Evolutionary conservation across 768 basidiomycete species (phyloP), one percentile per base, ranked within the genome.

Genomic region (Pleurotus giganteus): DNA sequence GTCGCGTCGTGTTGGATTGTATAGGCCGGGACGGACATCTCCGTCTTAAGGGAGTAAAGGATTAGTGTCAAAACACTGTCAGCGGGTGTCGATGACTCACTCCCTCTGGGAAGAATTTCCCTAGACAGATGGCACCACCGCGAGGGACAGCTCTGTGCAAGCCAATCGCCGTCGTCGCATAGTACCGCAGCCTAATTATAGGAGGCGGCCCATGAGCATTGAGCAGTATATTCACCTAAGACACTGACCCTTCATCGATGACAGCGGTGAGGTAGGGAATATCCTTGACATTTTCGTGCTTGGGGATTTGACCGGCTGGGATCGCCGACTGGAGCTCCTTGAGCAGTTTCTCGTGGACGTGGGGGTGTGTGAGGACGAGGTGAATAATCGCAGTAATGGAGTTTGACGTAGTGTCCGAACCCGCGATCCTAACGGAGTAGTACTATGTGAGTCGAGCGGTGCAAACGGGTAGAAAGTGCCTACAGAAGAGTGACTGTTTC

Each of bases 161-260:
- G 3, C 72, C 74, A 24, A 74, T 69, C 2, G 71, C 71, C 17
- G 66, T 69, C 21, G 71, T 71, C 7, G 69, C 70, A 55, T 70
- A 66, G 23, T 69, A 57, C 0, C 73, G 63, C 24, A 75, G 62
- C 0, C 69, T 68, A 31, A 12, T 24, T 31, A 43, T 24, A 21
- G 19, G n/a, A 51, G 52, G 28, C 45, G 23, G 29, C 23, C 24
- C 41, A 21, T 29, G 28, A 36, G 36, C 19, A 39, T 50, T 29
- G n/a, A 23, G 27, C 15, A 24, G 26, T 6, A 11, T 7, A n/a
- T 41, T 17, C 39, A 41, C 19, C 28, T 52, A 19, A 13, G 8
- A 23, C 28, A 52, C 46, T 42, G 46, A 66, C 64, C 66, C 67
- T 57, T 69, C 67, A 34, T 67, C 56, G 23, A 69, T 67, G 13